Base-by-base conservation (phyloP, 495 filamentous ascomycete genomes). In the Aspergillus bridgeri region DNA sequence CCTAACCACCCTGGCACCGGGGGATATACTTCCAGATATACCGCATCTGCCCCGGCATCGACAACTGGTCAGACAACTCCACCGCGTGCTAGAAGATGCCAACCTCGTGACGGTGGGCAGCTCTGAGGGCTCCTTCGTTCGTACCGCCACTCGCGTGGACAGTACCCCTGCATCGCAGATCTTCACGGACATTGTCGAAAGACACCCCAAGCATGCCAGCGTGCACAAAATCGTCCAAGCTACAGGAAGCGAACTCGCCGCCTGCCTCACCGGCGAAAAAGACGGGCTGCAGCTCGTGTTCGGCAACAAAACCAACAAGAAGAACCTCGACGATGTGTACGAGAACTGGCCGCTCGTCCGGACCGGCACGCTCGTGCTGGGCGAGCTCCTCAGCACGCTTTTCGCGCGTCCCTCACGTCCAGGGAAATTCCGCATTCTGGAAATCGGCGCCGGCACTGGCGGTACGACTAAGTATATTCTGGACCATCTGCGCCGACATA, bases 341-440 rank as follows among this genome's bases (percentile, higher is more conserved):
- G 38, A 50, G 21, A 17, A 23, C 3, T 33, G 33, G 48, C 60
- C 80, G 1, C 76, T 80, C 50, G 57, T 80, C 21, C 77, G 77
- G 15, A 77, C 65, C 13, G 78, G 77, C 6, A 78, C 76, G 3
- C 76, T 76, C 20, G 75, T 74, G 1, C 79, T 76, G 1, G 76
- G 77, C 3, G 62, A 56, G 22, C 64, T 57, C 27, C 47, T 73
- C 3, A 56, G 58, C 18, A 58, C 60, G 24, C 53, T 68, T 42
- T 8, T 42, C 8, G 8, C 3, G 54, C 65, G n/a, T n/a, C n/a
- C n/a, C n/a, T n/a, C n/a, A n/a, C n/a, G n/a, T n/a, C n/a, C n/a
- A n/a, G n/a, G n/a, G n/a, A n/a, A n/a, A n/a, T n/a, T n/a, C n/a
- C n/a, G n/a, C n/a, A n/a, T n/a, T n/a, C n/a, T n/a, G n/a, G n/a